Conservation (phyloP, 352 stramenopile genomes). For the Pythium aquatile region DNA sequence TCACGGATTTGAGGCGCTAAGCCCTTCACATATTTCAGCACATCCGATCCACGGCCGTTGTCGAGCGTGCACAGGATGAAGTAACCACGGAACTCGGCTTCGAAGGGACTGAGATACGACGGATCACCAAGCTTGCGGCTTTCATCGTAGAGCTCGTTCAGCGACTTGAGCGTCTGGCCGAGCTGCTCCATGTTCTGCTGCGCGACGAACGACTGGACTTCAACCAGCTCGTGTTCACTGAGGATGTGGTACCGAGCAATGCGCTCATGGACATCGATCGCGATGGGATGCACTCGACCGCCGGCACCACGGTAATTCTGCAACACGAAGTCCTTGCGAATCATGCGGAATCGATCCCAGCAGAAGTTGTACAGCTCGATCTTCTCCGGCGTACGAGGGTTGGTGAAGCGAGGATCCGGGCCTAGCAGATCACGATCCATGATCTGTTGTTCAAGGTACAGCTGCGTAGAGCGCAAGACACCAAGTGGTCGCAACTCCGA, state of each 20-base stretch:
- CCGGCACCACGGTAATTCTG: conserved; percentile 95
- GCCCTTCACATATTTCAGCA: conserved; percentile 86
- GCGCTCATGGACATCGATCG: conserved; percentile 92
- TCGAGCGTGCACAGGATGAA: conserved; percentile 86
- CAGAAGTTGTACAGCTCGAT: conserved; percentile 97
- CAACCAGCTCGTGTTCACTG: conserved; percentile 92
- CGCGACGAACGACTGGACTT: conserved; percentile 77
- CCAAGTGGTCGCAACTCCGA: conserved; percentile 76
- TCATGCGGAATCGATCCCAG: conserved; percentile 95
- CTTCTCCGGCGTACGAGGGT: conserved; percentile 61
- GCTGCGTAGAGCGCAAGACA: conserved; percentile 71
- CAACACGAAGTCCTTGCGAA: conserved; percentile 96
- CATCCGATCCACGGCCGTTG: conserved; percentile 78
- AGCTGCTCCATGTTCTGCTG: conserved; percentile 91
- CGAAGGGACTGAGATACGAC: conserved; percentile 72
- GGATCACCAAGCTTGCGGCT: conserved; percentile 62
- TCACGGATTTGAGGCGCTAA: conserved; percentile 54
- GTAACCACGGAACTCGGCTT: conserved; percentile 81
- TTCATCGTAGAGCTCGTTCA: conserved; percentile 89
- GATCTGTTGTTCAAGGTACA: conserved; percentile 85
- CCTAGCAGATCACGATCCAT: conserved; percentile 78
- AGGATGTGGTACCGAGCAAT: conserved; percentile 95
- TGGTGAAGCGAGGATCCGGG: conserved; percentile 65
- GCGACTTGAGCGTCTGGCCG: conserved; percentile 82
- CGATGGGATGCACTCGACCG: conserved; percentile 90